phyloP scores from a whole-genome alignment of 2,329 filamentous ascomycete species.

The Orbilia brochopaga region DNA sequence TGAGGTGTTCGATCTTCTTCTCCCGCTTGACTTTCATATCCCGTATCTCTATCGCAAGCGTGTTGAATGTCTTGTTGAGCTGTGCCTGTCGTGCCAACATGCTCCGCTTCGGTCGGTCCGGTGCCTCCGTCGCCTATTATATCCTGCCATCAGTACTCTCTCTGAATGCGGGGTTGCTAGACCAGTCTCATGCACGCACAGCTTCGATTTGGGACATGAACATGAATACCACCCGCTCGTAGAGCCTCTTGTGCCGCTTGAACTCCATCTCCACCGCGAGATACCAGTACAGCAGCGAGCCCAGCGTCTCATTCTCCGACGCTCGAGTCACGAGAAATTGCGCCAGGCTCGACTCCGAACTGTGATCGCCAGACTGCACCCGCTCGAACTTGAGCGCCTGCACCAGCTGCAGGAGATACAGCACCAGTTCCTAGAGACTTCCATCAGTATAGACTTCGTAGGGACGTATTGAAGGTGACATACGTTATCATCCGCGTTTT shows the following conservation, averaged over 20 bases:
- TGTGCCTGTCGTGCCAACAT: conserved; percentile 85
- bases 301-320: conserved; percentile 83
- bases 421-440: conserved; percentile 69
- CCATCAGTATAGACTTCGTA: background rate
- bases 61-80: conserved; percentile 82
- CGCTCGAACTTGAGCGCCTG: conserved; percentile 93
- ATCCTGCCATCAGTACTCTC: background rate
- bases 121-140: conserved; percentile 29
- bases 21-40: conserved; percentile 77
- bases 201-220: conserved; percentile 76
- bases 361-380: conserved; percentile 64
- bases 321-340: conserved; percentile 88
- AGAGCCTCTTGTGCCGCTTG: conserved; percentile 83
- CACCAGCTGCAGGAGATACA: conserved; percentile 92
- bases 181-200: conserved; percentile 4
- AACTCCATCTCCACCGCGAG: conserved; percentile 95
- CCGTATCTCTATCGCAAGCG: conserved; percentile 86
- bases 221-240: conserved; percentile 90
- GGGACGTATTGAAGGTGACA: background rate
- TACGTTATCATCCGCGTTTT: conserved; percentile 83
- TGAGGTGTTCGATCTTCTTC: conserved; percentile 81
- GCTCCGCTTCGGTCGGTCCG: conserved; percentile 65
- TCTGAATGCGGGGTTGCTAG: background rate
- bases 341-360: conserved; percentile 81
- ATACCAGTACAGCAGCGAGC: conserved; percentile 98